Evolutionary conservation across 306 rosid species (phyloP), one percentile per base, ranked within the genome.

Genomic region (Echinosophora koreensis): DNA sequence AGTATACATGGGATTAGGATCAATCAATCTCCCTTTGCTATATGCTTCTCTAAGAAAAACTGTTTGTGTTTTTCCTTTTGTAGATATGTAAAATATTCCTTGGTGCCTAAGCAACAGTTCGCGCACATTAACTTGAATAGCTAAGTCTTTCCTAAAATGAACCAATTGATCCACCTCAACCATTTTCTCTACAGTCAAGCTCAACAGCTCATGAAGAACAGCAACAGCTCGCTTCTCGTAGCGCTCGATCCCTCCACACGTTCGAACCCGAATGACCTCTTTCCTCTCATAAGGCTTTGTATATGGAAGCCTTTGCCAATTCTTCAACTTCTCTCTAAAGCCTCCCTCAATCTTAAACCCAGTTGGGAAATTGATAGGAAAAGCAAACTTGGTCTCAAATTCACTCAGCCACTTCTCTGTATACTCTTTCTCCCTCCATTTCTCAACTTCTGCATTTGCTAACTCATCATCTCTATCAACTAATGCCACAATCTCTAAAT

Each of bases 391-490:
- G 0, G 90, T 87, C 84, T 93, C 95, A 44, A 88, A 88, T 51
- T 90, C 97, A 75, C 95, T 91, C 77, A 93, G 79, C 97, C 98
- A 93, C 67, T 93, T 91, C 84, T 93, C 95, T 69, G 50, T 82
- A 22, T 82, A 91, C 81, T 91, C 98, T 71, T 56, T 81, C 79
- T 91, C 89, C 82, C 95, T 87, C 95, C 97, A 91, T 50, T 68
- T 63, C 85, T 88, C 95, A 56, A 89, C 78, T 37, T 72, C 66
- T 7, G 93, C 92, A 51, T 71, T 63, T 2, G 64, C 88, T 69
- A 70, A 71, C 17, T 84, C 80, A 72, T 78, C 87, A 59, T 83
- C 87, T 65, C 82, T 70, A 18, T 56, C 75, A 69, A 89, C 89
- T 77, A 91, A 80, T 55, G 74, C 90, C 52, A 90, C 95, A 56